A percentile compares a stretch with the other conserved stretches of the same genome.
These are phyloP conservation scores for barrel medic (Medicago truncatula) DNA, from an alignment of 306 rosid species.

Conservation along the genomic window MtrunA17r5.0-ANR NC_053048.1:33628001-33628500, in stretches of 20 bases:
- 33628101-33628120: slow-evolving; percentile 64
- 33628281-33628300: slow-evolving; percentile 86
- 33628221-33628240: slow-evolving; percentile 87
- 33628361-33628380: background rate
- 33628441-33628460: background rate
- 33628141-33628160: slow-evolving; percentile 90
- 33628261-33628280: slow-evolving; percentile 94
- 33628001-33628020: too few relatives aligned
- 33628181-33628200: slow-evolving; percentile 89
- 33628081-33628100: background rate
- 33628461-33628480: background rate
- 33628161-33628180: slow-evolving; percentile 72
- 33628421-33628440: background rate
- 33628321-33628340: slow-evolving; percentile 81
- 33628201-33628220: slow-evolving; percentile 68
- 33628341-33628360: slow-evolving; percentile 54
- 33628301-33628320: slow-evolving; percentile 89
- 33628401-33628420: background rate
- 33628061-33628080: background rate
- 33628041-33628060: too few relatives aligned
- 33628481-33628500: background rate
- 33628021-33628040: too few relatives aligned
- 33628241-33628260: slow-evolving; percentile 98
- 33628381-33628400: background rate
- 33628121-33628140: slow-evolving; percentile 83